Evolutionary conservation across 2,329 filamentous ascomycete species (phyloP), one percentile per base, ranked within the genome.

Genomic region (Stagonosporopsis rhizophila): DNA sequence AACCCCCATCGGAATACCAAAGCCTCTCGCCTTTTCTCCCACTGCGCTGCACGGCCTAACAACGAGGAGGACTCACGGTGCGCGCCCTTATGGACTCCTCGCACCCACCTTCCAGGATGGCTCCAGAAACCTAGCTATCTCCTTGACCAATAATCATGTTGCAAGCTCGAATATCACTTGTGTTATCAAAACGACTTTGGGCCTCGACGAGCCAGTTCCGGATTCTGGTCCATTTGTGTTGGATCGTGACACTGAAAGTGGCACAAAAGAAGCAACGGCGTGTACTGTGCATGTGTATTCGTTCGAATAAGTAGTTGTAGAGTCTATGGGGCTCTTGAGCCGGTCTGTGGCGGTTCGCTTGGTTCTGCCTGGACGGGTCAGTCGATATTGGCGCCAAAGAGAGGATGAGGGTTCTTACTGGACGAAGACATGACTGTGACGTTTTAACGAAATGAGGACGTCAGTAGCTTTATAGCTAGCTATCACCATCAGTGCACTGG

Each of bases 71-170:
- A 37, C 50, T 3, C 42, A 35, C 30, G 2, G 19, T 2, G 27
- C 23, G 1, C 4, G 12, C 6, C 20, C 42, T 9, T 5, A n/a
- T 3, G 37, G 22, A 3, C 11, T 30, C 12, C 25, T 41, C 22
- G 35, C 28, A 9, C 25, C 28, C 22, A 34, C 17, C 6, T 53
- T 37, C 0, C 15, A 47, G 1, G 22, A 53, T n/a, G 42, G 50
- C 6, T 41, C 28, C 44, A 45, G 50, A 9, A 53, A 47, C 6
- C 41, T 47, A 17, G 47, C 37, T 12, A 37, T 47, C 1, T 34
- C 20, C 6, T 47, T 42, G 44, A n/a, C 15, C 12, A 34, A 39
- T 4, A 30, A 41, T 15, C 27, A 40, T 35, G 28, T 30, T 6
- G 22, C 32, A 6, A 17, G 28, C 2, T 37, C 42, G 28, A 34